These are phyloP conservation scores for Intubia oerlemansii DNA, from an alignment of 2,329 filamentous ascomycete genomes.

Conservation along the genomic window DNA sequence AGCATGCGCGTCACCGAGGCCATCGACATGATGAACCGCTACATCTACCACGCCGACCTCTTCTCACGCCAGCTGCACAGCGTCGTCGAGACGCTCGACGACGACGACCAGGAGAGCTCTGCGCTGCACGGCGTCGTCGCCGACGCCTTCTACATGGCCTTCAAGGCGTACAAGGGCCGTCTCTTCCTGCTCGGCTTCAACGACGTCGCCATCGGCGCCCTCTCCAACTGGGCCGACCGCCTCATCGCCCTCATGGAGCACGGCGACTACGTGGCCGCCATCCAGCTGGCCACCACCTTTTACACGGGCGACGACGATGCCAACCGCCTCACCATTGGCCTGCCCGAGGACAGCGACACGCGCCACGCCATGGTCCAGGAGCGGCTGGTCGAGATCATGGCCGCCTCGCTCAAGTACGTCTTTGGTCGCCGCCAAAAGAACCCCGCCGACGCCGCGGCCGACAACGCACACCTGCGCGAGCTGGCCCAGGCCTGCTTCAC, in stretches of 20 bases:
- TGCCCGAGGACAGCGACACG: constrained; percentile 61
- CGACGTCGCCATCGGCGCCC: constrained; percentile 69
- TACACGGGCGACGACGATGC: constrained; percentile 61
- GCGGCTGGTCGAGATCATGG: constrained; percentile 83
- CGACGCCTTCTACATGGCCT: constrained; percentile 96
- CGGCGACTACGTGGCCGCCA: constrained; percentile 86
- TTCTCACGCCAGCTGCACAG: constrained; percentile 74
- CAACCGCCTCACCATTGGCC: constrained; percentile 84
- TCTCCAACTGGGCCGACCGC: constrained; percentile 95
- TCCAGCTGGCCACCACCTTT: constrained; percentile 76
- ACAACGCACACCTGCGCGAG: constrained; percentile 45
- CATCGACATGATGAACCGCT: constrained; percentile 76
- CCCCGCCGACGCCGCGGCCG: constrained; percentile 17
- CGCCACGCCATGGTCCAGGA: constrained; percentile 70
- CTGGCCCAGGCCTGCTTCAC: constrained; percentile 67
- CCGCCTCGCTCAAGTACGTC: constrained; percentile 73
- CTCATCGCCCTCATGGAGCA: constrained; percentile 87
- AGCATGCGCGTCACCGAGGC: constrained; percentile 74
- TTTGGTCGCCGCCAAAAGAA: constrained; percentile 45
- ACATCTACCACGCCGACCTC: constrained; percentile 78
- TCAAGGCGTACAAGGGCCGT: constrained; percentile 83
- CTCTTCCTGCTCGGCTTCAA: constrained; percentile 88
- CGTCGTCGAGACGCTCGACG: constrained; percentile 73
- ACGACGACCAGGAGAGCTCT: constrained; percentile 68
- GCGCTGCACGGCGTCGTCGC: constrained; percentile 92